A percentile compares a stretch with the other conserved stretches of the same genome.
Conservation (phyloP, 2,329 filamentous ascomycete species). For the Shiraia bambusicola region DNA sequence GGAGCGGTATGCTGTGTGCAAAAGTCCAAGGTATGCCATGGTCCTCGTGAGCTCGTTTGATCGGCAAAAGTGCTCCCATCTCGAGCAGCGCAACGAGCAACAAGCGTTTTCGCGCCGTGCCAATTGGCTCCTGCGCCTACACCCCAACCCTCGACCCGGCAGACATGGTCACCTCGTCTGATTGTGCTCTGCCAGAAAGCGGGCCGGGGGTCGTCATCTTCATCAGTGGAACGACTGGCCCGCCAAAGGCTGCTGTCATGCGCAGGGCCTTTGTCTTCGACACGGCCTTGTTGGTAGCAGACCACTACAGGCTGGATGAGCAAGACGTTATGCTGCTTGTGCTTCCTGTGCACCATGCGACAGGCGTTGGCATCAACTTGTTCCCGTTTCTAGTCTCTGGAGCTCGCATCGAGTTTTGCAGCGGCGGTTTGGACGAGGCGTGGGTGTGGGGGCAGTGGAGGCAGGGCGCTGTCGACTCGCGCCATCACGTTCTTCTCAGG, state of each 20-base stretch:
- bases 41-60: constrained; percentile 43
- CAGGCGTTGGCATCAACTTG: constrained; percentile 40
- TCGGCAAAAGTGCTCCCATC: constrained; percentile 30
- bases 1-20: constrained; percentile 50
- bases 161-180: constrained; percentile 46
- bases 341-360: constrained; percentile 41
- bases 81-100: constrained; percentile 33
- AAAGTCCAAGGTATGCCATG: constrained; percentile 43
- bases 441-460: constrained; percentile 42
- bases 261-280: constrained; percentile 45
- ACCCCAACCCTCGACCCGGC: constrained; percentile 29
- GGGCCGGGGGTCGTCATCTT: constrained; percentile 49
- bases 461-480: constrained; percentile 25
- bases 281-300: constrained; percentile 34
- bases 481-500: constrained; percentile 39
- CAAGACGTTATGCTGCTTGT: constrained; percentile 40
- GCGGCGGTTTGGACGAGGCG: constrained; percentile 38
- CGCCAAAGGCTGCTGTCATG: constrained; percentile 51
- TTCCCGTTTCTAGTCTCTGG: constrained; percentile 39
- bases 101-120: constrained; percentile 39
- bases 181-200: constrained; percentile 45
- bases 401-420: constrained; percentile 39
- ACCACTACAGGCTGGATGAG: constrained; percentile 36
- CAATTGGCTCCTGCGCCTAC: constrained; percentile 40
- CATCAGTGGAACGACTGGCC: constrained; percentile 51